These are phyloP conservation scores for Cordyceps cicadae DNA, from an alignment of 2,329 filamentous ascomycete genomes.

Conservation along the genomic window DNA sequence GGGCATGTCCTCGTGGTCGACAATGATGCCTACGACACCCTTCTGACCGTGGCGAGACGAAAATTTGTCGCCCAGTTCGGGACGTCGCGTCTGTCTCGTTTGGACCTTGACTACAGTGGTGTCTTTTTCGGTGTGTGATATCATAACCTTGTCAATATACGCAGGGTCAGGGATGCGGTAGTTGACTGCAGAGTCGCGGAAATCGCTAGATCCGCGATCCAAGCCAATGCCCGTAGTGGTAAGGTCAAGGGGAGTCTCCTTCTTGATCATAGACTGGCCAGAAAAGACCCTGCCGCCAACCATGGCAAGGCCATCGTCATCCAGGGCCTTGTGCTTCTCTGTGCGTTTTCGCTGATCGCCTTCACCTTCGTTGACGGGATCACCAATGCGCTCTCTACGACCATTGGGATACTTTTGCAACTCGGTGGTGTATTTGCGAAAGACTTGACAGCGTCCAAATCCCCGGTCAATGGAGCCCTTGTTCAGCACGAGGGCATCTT, in stretches of 20 bases:
- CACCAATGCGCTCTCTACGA: conserved; percentile 57
- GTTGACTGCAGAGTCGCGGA: conserved; percentile 59
- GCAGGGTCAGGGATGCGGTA: conserved; percentile 79
- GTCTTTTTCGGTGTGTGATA: conserved; percentile 82
- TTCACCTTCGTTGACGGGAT: conserved; percentile 46
- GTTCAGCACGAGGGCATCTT: conserved; percentile 93
- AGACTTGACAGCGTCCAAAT: conserved; percentile 95
- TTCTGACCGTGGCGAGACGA: conserved; percentile 98
- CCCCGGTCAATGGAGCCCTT: conserved; percentile 92
- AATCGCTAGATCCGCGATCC: conserved; percentile 54
- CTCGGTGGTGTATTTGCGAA: conserved; percentile 83
- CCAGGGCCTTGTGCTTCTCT: conserved; percentile 64
- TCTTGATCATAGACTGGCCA: conserved; percentile 85
- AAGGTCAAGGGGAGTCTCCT: conserved; percentile 74
- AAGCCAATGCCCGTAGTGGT: conserved; percentile 62
- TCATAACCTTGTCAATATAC: conserved; percentile 94
- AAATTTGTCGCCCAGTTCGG: conserved; percentile 97
- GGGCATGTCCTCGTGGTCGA: conserved; percentile 93
- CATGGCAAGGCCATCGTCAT: conserved; percentile 78
- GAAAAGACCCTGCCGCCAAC: conserved; percentile 72
- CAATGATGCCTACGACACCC: conserved; percentile 93
- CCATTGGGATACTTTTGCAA: conserved; percentile 86
- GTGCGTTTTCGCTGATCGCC: conserved; percentile 53
- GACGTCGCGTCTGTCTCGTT: conserved; percentile 88
- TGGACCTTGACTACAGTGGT: conserved; percentile 86